A percentile compares a stretch with the other conserved stretches of the same genome.
phyloP scores from a whole-genome alignment of 2,329 filamentous ascomycete species.

The Byssothecium circinans region DNA sequence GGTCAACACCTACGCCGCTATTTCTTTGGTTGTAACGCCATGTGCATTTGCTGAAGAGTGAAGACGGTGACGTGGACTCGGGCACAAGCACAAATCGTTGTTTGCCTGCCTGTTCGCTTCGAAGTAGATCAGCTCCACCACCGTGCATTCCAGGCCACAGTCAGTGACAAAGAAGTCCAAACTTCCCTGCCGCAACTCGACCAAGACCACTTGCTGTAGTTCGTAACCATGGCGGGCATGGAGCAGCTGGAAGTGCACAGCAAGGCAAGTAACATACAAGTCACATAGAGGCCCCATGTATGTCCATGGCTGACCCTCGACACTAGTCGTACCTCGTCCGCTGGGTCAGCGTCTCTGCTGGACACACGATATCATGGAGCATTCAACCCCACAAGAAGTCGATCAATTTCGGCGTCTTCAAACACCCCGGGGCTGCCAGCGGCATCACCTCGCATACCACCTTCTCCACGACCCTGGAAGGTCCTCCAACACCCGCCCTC shows the following conservation, averaged over 20 bases:
- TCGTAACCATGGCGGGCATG: constrained; percentile 78
- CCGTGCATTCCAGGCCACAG: constrained; percentile 12
- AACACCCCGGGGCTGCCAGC: constrained; percentile 78
- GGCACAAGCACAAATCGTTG: not conserved
- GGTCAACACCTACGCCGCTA: not conserved
- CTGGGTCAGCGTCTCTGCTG: constrained; percentile 89
- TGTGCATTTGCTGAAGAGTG: constrained; percentile 20
- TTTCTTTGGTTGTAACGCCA: constrained; percentile 10
- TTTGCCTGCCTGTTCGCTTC: constrained; percentile 7
- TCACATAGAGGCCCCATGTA: not conserved
- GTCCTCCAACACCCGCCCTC: constrained; percentile 43
- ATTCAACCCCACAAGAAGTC: constrained; percentile 98
- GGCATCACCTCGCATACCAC: constrained; percentile 47
- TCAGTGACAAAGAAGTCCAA: not conserved
- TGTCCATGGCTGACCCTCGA: constrained; percentile 4
- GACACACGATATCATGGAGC: constrained; percentile 95
- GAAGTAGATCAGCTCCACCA: constrained; percentile 2
- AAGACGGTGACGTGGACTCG: constrained; percentile 5
- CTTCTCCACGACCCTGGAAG: constrained; percentile 34
- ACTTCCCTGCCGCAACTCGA: not conserved
- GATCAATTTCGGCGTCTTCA: constrained; percentile 97
- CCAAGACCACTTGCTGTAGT: not conserved
- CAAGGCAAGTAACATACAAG: constrained; percentile 59
- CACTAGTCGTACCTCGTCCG: constrained; percentile 91
- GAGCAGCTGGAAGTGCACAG: constrained; percentile 97